phyloP scores from a whole-genome alignment of 495 filamentous ascomycete genomes.

The Penicillium coprophilum region DNA sequence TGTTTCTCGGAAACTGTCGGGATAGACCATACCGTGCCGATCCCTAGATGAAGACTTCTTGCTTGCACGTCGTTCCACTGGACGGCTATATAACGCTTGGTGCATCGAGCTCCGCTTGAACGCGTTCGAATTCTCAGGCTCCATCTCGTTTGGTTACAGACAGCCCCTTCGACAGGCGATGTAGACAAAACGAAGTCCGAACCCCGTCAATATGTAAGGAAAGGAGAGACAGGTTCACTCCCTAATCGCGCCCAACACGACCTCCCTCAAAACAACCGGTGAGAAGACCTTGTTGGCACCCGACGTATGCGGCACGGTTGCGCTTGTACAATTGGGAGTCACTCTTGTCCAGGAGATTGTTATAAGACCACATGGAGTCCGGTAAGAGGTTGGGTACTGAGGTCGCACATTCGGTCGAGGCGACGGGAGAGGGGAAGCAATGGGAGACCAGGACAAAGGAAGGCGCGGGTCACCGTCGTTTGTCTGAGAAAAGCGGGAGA shows the following conservation, averaged over 20 bases:
- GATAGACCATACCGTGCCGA: conserved; percentile 54
- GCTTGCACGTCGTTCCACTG: conserved; percentile 51
- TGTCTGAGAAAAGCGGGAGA: conserved; percentile 25
- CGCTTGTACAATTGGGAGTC: conserved; percentile 39
- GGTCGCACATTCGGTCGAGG: conserved; percentile 41
- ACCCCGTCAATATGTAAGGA: conserved; percentile 25
- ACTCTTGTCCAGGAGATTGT: conserved; percentile 37
- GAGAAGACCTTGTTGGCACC: conserved; percentile 17
- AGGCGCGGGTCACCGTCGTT: conserved; percentile 32
- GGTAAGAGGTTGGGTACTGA: conserved; percentile 16
- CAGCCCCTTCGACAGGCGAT: conserved; percentile 13
- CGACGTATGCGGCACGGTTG: conserved; percentile 34
- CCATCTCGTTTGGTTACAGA: conserved; percentile 37
- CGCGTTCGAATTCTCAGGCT: conserved; percentile 45
- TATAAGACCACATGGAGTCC: conserved; percentile 51
- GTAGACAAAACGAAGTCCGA: conserved; percentile 24
- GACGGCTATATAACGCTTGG: conserved; percentile 43
- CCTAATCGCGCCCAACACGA: conserved; percentile 22
- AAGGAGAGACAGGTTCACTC: conserved; percentile 6
- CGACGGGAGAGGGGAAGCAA: conserved; percentile 26
- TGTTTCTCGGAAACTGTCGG: conserved; percentile 51
- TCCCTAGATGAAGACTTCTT: conserved; percentile 56
- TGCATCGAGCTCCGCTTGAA: conserved; percentile 46
- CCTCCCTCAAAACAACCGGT: conserved; percentile 22
- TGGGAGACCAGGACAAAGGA: conserved; percentile 28